Conservation (phyloP, 192 early-diverging fungal species). For the Backusella liffmaniae region DNA sequence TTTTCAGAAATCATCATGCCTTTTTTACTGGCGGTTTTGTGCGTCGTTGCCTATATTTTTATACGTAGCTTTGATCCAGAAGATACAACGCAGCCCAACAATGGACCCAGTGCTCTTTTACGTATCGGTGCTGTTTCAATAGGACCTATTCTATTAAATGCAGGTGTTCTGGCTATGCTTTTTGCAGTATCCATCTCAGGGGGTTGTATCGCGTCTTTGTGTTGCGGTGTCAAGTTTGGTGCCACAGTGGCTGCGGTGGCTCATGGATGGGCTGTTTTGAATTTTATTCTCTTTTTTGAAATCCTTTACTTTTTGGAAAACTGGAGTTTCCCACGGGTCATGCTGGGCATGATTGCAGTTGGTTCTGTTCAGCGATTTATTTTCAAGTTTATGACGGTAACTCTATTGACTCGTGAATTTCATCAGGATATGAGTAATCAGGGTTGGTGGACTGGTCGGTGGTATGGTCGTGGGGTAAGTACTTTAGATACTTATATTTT, state of each 20-base stretch:
- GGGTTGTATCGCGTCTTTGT: constrained; percentile 58
- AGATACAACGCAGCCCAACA: constrained; percentile 14
- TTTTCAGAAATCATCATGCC: constrained; percentile 74
- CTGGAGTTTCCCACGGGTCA: constrained; percentile 61
- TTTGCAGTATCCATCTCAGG: constrained; percentile 66
- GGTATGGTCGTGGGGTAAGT: constrained; percentile 66
- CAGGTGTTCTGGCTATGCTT: constrained; percentile 55
- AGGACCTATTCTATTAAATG: constrained; percentile 69
- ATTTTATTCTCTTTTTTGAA: constrained; percentile 63
- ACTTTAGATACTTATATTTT: not conserved
- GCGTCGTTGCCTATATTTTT: constrained; percentile 63
- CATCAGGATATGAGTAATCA: constrained; percentile 73
- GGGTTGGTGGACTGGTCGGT: constrained; percentile 87
- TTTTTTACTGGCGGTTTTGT: constrained; percentile 57
- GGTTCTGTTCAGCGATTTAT: constrained; percentile 67
- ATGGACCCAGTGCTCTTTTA: constrained; percentile 46
- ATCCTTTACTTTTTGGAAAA: constrained; percentile 67
- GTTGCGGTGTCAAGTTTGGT: constrained; percentile 58
- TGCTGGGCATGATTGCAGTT: constrained; percentile 67
- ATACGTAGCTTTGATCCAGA: constrained; percentile 54
- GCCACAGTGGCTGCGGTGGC: constrained; percentile 66
- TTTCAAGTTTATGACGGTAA: constrained; percentile 68
- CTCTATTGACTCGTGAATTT: constrained; percentile 79
- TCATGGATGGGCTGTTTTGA: constrained; percentile 60
- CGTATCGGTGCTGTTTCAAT: constrained; percentile 62